Evolutionary conservation across 2,329 filamentous ascomycete species (phyloP).

Genomic region (Knufia fluminis): DNA sequence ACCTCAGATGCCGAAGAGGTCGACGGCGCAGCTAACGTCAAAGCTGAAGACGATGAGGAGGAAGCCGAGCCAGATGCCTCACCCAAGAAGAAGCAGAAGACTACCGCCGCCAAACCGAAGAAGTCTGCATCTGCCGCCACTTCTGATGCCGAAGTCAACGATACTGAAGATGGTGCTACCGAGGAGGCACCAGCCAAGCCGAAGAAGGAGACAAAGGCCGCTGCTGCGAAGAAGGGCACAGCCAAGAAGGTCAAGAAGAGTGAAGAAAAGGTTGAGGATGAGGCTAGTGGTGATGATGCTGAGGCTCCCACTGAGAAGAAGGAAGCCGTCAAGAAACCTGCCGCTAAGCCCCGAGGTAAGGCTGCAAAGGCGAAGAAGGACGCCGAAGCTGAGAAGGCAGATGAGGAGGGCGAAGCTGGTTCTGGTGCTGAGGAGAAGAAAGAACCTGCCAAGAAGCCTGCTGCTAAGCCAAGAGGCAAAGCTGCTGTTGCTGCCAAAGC

Average conservation of each 20-base stretch:
- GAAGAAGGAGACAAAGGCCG: neutral
- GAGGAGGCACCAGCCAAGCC: neutral
- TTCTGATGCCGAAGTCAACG: neutral
- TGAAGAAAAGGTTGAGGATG: neutral
- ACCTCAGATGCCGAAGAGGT: constrained; percentile 10
- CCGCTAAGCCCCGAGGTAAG: neutral
- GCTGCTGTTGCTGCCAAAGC: neutral
- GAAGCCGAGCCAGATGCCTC: constrained; percentile 7
- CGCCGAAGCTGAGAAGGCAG: neutral
- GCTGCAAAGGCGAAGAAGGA: neutral
- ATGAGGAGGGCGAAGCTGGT: neutral
- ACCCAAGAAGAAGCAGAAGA: constrained; percentile 15
- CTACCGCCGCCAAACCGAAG: neutral
- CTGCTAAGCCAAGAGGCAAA: neutral
- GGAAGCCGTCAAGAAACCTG: neutral
- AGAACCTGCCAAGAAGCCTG: neutral
- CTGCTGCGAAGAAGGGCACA: neutral
- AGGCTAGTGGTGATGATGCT: neutral
- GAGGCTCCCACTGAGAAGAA: neutral
- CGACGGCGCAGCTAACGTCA: constrained; percentile 11
- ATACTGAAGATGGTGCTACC: neutral
- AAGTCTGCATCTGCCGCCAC: neutral
- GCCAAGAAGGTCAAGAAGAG: constrained; percentile 3
- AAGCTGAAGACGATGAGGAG: constrained; percentile 1
- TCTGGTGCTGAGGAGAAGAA: neutral